These are phyloP conservation scores for Bruguiera parviflora DNA, from an alignment of 345 rosid species.

Conservation along the genomic window DNA sequence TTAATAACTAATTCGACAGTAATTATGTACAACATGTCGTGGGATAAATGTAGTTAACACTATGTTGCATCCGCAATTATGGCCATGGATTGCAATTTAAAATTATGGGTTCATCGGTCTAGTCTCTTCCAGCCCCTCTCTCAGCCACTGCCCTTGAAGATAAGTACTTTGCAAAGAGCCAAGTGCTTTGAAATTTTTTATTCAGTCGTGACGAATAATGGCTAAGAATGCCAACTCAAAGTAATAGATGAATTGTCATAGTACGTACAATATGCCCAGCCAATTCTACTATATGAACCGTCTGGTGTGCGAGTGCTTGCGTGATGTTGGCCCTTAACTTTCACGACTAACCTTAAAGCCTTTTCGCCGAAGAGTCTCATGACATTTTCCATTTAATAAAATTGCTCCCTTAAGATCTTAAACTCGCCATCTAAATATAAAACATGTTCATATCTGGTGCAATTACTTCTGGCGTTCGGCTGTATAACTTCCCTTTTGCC, in stretches of 20 bases:
- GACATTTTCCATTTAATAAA: conserved; percentile 6
- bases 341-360: conserved; percentile 21
- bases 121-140: not conserved
- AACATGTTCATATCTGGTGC: conserved; percentile 21
- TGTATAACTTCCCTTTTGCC: not conserved
- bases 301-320: not conserved
- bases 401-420: conserved; percentile 1
- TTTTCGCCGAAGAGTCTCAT: conserved; percentile 16
- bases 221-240: conserved; percentile 24
- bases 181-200: not conserved
- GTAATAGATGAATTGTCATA: not conserved
- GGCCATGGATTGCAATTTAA: too few relatives aligned
- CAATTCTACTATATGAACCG: conserved; percentile 16
- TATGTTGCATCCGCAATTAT: too few relatives aligned
- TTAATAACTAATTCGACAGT: too few relatives aligned
- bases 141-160: conserved; percentile 6
- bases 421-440: conserved; percentile 3
- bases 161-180: not conserved
- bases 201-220: conserved; percentile 7
- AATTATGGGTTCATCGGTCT: too few relatives aligned
- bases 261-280: not conserved
- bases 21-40: too few relatives aligned
- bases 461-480: conserved; percentile 18
- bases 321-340: conserved; percentile 13
- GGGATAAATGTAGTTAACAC: too few relatives aligned